Conservation (phyloP, 2,329 filamentous ascomycete genomes). For the Xylariaceae sp. region DNA sequence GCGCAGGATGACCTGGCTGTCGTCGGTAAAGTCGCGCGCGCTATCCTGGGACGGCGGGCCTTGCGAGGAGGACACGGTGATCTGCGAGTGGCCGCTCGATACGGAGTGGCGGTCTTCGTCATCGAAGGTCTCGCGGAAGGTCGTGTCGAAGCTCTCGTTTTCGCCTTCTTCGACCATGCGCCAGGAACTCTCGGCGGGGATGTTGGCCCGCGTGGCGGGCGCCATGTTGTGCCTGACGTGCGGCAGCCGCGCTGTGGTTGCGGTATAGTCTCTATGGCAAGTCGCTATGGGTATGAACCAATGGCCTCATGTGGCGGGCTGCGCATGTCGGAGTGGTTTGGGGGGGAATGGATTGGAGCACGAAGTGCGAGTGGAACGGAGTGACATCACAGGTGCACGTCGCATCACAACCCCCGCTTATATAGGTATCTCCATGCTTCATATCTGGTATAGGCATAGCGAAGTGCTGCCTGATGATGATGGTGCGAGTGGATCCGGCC, state of each 20-base stretch:
- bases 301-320: not conserved
- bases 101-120: slow-evolving; percentile 35
- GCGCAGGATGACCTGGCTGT: slow-evolving; percentile 52
- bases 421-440: too few relatives aligned
- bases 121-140: slow-evolving; percentile 44
- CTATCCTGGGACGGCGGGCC: slow-evolving; percentile 51
- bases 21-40: slow-evolving; percentile 53
- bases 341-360: not conserved
- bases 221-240: slow-evolving; percentile 19
- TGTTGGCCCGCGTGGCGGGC: slow-evolving; percentile 22
- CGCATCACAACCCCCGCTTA: too few relatives aligned
- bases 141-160: slow-evolving; percentile 57
- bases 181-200: slow-evolving; percentile 54
- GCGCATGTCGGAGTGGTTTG: not conserved
- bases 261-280: too few relatives aligned
- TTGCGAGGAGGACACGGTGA: slow-evolving; percentile 40
- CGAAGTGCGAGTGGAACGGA: too few relatives aligned
- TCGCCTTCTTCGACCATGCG: slow-evolving; percentile 57
- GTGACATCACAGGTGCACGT: too few relatives aligned
- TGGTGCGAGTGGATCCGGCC: too few relatives aligned
- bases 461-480: too few relatives aligned
- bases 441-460: too few relatives aligned
- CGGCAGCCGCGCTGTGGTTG: too few relatives aligned
- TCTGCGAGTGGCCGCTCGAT: slow-evolving; percentile 47
- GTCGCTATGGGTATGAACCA: not conserved